Evolutionary conservation across 1,284 basidiomycete genomes (phyloP).

Genomic region (Phlebopus sp.): DNA sequence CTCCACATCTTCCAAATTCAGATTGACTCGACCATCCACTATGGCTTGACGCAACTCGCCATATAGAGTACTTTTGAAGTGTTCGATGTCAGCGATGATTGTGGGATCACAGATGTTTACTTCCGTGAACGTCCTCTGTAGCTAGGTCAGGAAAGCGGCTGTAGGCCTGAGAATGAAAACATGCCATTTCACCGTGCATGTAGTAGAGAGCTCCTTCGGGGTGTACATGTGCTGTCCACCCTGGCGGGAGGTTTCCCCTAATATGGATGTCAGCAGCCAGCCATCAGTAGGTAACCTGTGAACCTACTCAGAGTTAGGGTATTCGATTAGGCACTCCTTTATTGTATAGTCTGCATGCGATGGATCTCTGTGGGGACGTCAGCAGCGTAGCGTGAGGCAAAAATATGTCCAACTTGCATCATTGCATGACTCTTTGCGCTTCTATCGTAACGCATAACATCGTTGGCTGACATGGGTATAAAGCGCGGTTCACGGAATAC

Average conservation of each 20-base stretch:
- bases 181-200: slow-evolving; percentile 10
- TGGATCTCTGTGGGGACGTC: slow-evolving; percentile 6
- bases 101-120: slow-evolving; percentile 12
- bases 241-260: slow-evolving; percentile 11
- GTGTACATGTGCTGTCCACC: slow-evolving; percentile 14
- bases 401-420: slow-evolving; percentile 7
- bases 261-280: background rate
- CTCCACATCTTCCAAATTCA: slow-evolving; percentile 10
- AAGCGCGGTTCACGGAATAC: slow-evolving; percentile 10
- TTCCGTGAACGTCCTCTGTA: slow-evolving; percentile 16
- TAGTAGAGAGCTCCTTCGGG: slow-evolving; percentile 16
- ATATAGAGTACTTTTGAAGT: slow-evolving; percentile 8
- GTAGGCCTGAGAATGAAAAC: background rate
- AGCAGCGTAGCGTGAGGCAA: background rate
- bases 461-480: slow-evolving; percentile 14
- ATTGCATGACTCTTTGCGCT: slow-evolving; percentile 7
- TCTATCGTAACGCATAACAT: slow-evolving; percentile 14
- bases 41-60: slow-evolving; percentile 17
- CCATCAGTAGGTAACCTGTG: background rate
- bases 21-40: background rate
- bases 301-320: slow-evolving; percentile 11
- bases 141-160: background rate
- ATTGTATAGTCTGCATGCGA: slow-evolving; percentile 11
- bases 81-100: slow-evolving; percentile 10
- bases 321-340: slow-evolving; percentile 7